Evolutionary conservation across 2,329 filamentous ascomycete genomes (phyloP).

Genomic region (Phaeosphaeriaceae sp.): DNA sequence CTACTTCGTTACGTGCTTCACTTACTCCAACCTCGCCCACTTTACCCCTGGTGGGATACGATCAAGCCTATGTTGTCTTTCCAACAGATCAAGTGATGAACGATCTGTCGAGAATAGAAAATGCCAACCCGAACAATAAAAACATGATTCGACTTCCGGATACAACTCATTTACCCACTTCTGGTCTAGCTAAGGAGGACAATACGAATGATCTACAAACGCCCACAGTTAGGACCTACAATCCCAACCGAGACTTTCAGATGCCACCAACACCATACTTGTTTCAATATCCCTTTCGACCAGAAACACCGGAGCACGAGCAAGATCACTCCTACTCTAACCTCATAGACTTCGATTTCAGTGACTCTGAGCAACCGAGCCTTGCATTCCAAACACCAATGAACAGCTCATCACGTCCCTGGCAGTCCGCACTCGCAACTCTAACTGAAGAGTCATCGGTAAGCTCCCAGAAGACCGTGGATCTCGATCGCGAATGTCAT

Average conservation of each 20-base stretch:
- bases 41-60: conserved; percentile 45
- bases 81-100: conserved; percentile 18
- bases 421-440: conserved; percentile 32
- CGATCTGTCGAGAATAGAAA: conserved; percentile 15
- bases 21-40: conserved; percentile 51
- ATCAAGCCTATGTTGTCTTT: conserved; percentile 29
- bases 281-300: conserved; percentile 32
- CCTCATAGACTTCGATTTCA: conserved; percentile 25
- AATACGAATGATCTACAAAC: conserved; percentile 45
- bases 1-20: conserved; percentile 45
- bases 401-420: conserved; percentile 16
- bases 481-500: conserved; percentile 15
- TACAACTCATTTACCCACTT: neutral
- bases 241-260: conserved; percentile 7
- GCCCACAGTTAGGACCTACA: conserved; percentile 65
- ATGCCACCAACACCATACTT: conserved; percentile 20
- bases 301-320: conserved; percentile 14
- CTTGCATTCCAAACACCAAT: conserved; percentile 27
- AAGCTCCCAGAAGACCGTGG: conserved; percentile 15
- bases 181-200: neutral
- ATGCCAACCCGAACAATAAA: conserved; percentile 23
- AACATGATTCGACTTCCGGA: neutral
- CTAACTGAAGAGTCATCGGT: conserved; percentile 34
- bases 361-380: conserved; percentile 26
- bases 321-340: conserved; percentile 11